These are phyloP conservation scores for Hyaloscypha variabilis DNA, from an alignment of 495 filamentous ascomycete genomes.

Conservation along the genomic window DNA sequence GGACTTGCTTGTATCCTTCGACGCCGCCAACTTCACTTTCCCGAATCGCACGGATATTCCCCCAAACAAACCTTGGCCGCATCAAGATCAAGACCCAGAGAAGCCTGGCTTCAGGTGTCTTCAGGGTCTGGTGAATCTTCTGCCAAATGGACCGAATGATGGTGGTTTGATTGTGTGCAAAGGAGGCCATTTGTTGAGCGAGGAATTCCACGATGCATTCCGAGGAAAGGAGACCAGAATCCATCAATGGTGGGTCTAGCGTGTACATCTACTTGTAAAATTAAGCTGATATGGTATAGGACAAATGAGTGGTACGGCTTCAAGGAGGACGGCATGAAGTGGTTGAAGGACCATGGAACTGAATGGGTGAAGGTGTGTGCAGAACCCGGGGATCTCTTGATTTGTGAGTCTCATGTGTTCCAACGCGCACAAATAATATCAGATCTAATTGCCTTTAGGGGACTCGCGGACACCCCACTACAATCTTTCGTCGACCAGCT, in stretches of 20 bases:
- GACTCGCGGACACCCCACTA: constrained; percentile 46
- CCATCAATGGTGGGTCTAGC: constrained; percentile 41
- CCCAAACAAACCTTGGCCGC: constrained; percentile 48
- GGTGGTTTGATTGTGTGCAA: constrained; percentile 44
- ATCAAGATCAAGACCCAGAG: constrained; percentile 47
- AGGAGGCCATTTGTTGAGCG: constrained; percentile 38
- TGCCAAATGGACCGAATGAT: constrained; percentile 46
- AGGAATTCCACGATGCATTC: constrained; percentile 41
- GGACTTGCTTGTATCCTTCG: constrained; percentile 50
- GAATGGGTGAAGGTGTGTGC: constrained; percentile 43
- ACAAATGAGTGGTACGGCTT: constrained; percentile 44
- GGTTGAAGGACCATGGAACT: constrained; percentile 39
- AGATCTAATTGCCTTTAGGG: no score
- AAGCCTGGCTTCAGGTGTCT: constrained; percentile 48
- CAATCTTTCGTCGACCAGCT: constrained; percentile 27
- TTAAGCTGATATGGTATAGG: no score
- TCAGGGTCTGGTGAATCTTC: constrained; percentile 50
- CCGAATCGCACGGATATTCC: constrained; percentile 41
- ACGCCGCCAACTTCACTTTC: constrained; percentile 45
- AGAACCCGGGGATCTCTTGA: constrained; percentile 45
- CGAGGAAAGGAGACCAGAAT: constrained; percentile 37
- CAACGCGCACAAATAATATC: no score
- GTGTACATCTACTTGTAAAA: no score
- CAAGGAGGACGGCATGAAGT: constrained; percentile 42
- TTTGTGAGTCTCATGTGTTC: no score